A percentile compares a stretch with the other conserved stretches of the same genome.
Evolutionary conservation across 441 rosid genomes (phyloP).

Genomic region (Jatropha multifida): DNA sequence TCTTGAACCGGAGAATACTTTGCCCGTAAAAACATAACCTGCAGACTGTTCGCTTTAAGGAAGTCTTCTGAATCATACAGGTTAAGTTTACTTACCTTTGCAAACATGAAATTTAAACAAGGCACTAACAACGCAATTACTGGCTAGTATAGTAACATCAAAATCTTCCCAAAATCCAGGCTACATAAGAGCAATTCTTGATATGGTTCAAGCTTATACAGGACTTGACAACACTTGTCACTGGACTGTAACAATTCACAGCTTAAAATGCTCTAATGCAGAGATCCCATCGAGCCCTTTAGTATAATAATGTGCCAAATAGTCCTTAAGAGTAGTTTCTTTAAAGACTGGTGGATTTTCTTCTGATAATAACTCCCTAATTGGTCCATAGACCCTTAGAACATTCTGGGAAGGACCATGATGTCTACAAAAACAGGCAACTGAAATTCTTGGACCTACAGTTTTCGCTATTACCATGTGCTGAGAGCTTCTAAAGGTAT

Average conservation of each 20-base stretch:
- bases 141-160: too few relatives aligned
- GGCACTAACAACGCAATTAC: too few relatives aligned
- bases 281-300: constrained; percentile 17
- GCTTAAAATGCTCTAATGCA: constrained; percentile 3
- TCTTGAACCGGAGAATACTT: too few relatives aligned
- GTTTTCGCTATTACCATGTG: constrained; percentile 28
- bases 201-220: too few relatives aligned
- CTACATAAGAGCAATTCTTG: too few relatives aligned
- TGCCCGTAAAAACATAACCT: too few relatives aligned
- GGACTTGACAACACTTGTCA: too few relatives aligned
- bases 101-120: too few relatives aligned
- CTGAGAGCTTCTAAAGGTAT: constrained; percentile 29
- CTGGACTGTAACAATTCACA: background rate
- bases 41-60: too few relatives aligned
- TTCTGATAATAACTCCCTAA: constrained; percentile 51
- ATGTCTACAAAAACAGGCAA: constrained; percentile 40
- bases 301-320: background rate
- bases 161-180: too few relatives aligned
- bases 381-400: constrained; percentile 40
- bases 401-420: constrained; percentile 1
- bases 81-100: too few relatives aligned
- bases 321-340: constrained; percentile 27
- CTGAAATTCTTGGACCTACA: constrained; percentile 46
- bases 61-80: too few relatives aligned
- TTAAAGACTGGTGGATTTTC: constrained; percentile 48